Evolutionary conservation across 805 yeast genomes (phyloP).

Genomic region (Saturnispora bothae): DNA sequence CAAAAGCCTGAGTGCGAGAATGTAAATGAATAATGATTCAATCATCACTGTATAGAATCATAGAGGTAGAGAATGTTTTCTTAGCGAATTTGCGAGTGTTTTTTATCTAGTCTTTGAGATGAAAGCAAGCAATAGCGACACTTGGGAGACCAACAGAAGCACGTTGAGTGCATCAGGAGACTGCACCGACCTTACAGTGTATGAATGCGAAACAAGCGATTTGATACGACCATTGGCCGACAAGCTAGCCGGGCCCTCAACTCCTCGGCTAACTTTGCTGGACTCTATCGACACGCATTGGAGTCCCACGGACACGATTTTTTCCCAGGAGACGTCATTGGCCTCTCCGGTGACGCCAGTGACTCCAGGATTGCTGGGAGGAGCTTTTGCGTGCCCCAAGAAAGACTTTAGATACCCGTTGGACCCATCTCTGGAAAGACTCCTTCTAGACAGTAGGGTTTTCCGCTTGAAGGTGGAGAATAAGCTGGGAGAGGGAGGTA

Average conservation of each 20-base stretch:
- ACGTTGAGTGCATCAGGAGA: neutral
- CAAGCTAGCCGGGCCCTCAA: neutral
- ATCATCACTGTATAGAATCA: too few species aligned
- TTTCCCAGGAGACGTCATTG: neutral
- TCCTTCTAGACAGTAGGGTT: constrained; percentile 15
- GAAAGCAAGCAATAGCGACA: neutral
- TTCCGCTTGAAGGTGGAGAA: constrained; percentile 16
- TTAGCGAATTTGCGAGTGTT: too few species aligned
- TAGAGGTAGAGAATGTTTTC: too few species aligned
- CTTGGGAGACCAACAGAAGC: neutral
- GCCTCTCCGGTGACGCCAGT: constrained; percentile 2
- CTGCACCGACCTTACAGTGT: neutral
- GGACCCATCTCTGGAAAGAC: constrained; percentile 13
- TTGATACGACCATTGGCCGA: neutral
- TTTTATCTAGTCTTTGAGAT: neutral
- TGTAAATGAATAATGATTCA: constrained; percentile 3
- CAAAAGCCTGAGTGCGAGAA: constrained; percentile 38
- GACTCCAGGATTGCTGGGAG: neutral
- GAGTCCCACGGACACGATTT: constrained; percentile 2
- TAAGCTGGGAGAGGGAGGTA: constrained; percentile 23
- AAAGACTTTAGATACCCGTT: constrained; percentile 12
- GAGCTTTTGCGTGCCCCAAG: neutral
- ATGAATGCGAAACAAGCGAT: neutral
- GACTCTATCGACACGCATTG: constrained; percentile 7
- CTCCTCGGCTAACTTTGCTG: constrained; percentile 1